Evolutionary conservation across 441 rosid species (phyloP).

Genomic region (Gossypium lobatum): DNA sequence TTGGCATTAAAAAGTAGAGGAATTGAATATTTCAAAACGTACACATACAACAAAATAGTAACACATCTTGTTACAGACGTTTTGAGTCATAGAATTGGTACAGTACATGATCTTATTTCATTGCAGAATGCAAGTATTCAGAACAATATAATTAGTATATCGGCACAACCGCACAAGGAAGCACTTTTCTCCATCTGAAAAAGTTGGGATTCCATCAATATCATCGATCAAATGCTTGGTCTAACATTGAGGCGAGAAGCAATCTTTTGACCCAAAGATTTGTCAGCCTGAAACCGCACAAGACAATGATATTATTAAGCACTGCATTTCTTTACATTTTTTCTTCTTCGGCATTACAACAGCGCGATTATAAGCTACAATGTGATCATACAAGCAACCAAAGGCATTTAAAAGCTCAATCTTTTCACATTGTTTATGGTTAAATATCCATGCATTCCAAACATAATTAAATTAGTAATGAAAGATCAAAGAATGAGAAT

Average conservation of each 20-base stretch:
- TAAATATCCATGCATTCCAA: neutral
- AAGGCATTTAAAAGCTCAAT: neutral
- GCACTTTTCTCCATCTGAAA: neutral
- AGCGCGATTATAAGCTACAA: neutral
- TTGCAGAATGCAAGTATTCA: neutral
- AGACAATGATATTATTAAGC: neutral
- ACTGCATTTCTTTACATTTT: neutral
- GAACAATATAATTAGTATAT: neutral
- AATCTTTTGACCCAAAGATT: constrained; percentile 68
- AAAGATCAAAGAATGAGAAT: constrained; percentile 4
- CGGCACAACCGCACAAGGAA: neutral
- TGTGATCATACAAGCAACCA: neutral
- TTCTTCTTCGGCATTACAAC: neutral
- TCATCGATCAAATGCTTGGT: constrained; percentile 48
- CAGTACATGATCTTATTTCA: neutral
- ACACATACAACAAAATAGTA: neutral
- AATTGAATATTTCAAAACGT: neutral
- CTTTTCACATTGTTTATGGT: neutral
- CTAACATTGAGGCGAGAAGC: constrained; percentile 67
- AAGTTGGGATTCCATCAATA: neutral
- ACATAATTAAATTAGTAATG: neutral
- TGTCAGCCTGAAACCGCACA: constrained; percentile 46
- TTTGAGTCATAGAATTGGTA: neutral
- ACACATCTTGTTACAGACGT: neutral
- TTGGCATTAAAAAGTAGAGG: no score